Evolutionary conservation across 768 basidiomycete species (phyloP), one percentile per base, ranked within the genome.

Genomic region (Boletus bicolor): DNA sequence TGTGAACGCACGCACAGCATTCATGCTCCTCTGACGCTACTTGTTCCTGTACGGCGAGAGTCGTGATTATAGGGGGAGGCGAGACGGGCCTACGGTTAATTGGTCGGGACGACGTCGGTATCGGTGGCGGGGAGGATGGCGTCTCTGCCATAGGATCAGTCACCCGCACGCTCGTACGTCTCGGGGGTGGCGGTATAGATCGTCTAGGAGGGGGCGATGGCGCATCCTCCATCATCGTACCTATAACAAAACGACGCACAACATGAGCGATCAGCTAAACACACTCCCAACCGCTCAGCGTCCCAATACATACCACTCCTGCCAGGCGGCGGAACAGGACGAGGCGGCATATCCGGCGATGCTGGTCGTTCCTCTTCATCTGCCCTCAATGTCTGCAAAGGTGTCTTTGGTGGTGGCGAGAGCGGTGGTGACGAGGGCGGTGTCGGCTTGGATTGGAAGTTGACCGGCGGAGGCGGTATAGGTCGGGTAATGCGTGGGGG

Each of bases 391-490:
- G 52, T 42, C 10, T 60, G 60, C 4, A 56, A 11, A 4, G 55
- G 34, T 14, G 54, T 45, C 56, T 49, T 63, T 9, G 49, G 50
- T 0, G 68, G 61, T 7, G 68, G 55, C 12, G 62, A 56, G 9
- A 51, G 26, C 1, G 64, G 38, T 5, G 69, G 60, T 1, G 63
- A 61, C 1, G 54, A 39, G 3, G 65, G 61, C 7, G 61, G 44
- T 0, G 56, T 49, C 26, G 66, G 64, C 37, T 61, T 65, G 9
- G 71, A 64, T n/a, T 46, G 38, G 28, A 67, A 32, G 48, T 64
- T 67, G 24, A 66, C 67, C 0, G 75, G 75, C 19, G 74, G 71
- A 0, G 72, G 67, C 0, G 71, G 76, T 49, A 69, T 59, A 0
- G 66, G 64, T 49, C 68, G 69, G 14, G 61, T 68, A 28, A 72